These are phyloP conservation scores for Xylaria sp. DNA, from an alignment of 2,329 filamentous ascomycete genomes.

Conservation along the genomic window DNA sequence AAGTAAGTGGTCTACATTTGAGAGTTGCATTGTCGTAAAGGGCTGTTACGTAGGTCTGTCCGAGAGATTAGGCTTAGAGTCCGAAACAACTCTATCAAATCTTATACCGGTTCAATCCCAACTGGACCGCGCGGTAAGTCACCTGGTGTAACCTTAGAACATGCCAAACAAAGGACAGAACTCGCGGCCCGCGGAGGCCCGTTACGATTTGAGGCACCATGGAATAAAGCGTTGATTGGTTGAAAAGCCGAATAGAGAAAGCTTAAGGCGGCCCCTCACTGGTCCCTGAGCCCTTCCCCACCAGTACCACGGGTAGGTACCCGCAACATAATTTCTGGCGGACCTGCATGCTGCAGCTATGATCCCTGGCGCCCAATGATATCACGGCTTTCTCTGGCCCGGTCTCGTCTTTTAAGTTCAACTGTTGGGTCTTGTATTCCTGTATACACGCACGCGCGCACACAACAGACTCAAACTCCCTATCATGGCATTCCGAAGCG, in stretches of 20 bases:
- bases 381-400: constrained; percentile 25
- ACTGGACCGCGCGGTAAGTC: not conserved
- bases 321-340: constrained; percentile 18
- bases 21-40: not conserved
- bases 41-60: not conserved
- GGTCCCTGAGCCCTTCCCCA: constrained; percentile 12
- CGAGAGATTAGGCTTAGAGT: not conserved
- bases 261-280: not conserved
- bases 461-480: constrained; percentile 28
- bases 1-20: not conserved
- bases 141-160: not conserved
- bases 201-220: not conserved
- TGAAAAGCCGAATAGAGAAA: not conserved
- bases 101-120: not conserved
- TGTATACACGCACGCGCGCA: not conserved
- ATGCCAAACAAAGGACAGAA: not conserved
- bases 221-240: constrained; percentile 14
- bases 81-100: not conserved
- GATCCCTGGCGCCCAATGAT: constrained; percentile 40
- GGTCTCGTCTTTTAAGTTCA: constrained; percentile 36
- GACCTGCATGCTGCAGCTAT: constrained; percentile 30
- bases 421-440: constrained; percentile 46
- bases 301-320: not conserved
- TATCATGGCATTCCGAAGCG: constrained; percentile 19
- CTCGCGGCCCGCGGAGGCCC: constrained; percentile 25